These are phyloP conservation scores for Fusarium acutatum DNA, from an alignment of 2,329 filamentous ascomycete genomes.

Conservation along the genomic window DNA sequence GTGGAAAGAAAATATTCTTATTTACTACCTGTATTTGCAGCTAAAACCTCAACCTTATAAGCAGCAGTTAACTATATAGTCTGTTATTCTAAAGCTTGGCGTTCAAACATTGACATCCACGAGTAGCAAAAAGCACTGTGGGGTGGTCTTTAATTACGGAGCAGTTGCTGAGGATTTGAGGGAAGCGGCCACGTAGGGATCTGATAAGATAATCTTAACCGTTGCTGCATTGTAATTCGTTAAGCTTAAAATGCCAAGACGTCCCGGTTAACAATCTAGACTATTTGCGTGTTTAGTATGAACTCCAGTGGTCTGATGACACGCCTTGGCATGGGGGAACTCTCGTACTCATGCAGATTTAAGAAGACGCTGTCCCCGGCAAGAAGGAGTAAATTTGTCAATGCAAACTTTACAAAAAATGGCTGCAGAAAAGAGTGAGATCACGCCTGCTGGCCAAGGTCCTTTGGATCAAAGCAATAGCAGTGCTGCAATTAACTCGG, in stretches of 20 bases:
- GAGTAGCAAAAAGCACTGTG: too few species aligned
- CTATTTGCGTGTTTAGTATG: background rate
- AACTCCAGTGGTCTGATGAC: background rate
- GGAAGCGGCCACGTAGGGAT: too few species aligned
- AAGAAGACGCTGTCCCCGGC: background rate
- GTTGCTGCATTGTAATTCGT: background rate
- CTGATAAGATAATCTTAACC: background rate
- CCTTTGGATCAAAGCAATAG: too few species aligned
- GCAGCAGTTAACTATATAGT: too few species aligned
- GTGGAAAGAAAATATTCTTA: too few species aligned
- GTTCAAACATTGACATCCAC: too few species aligned
- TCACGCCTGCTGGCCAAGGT: background rate
- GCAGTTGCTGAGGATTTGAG: too few species aligned
- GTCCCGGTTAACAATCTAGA: background rate
- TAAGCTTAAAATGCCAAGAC: background rate
- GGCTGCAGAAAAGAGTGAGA: background rate
- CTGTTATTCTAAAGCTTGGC: too few species aligned
- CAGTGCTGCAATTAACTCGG: background rate
- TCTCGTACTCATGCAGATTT: background rate
- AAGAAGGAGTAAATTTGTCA: background rate
- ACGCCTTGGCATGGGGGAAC: background rate
- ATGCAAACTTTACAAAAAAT: background rate
- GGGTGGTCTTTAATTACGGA: too few species aligned
- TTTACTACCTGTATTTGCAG: too few species aligned
- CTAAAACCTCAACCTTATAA: too few species aligned